These are phyloP conservation scores for Kluyveromyces dobzhanskii DNA, from an alignment of 805 yeast genomes.

Conservation along the genomic window DNA sequence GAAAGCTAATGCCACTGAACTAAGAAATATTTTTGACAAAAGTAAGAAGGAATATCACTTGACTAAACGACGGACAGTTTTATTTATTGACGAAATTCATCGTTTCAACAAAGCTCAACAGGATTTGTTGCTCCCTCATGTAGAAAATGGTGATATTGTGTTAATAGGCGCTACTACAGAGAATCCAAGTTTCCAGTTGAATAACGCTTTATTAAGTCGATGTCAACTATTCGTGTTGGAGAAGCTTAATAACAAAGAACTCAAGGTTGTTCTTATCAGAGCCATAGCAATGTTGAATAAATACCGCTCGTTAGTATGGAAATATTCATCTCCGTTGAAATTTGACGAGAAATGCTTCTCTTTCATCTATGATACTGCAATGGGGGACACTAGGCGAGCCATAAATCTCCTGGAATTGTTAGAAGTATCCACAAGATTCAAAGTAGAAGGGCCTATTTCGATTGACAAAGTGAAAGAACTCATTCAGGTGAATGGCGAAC, in stretches of 20 bases:
- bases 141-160: constrained; percentile 75
- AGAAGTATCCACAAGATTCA: constrained; percentile 60
- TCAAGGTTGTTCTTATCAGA: constrained; percentile 42
- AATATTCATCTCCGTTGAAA: constrained; percentile 33
- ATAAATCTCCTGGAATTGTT: constrained; percentile 71
- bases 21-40: constrained; percentile 49
- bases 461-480: not conserved
- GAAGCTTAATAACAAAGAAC: constrained; percentile 41
- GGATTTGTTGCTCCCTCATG: constrained; percentile 73
- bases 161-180: constrained; percentile 97
- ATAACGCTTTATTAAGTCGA: constrained; percentile 76
- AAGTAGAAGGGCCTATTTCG: constrained; percentile 17
- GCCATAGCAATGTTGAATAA: constrained; percentile 55
- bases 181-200: constrained; percentile 77
- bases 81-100: constrained; percentile 91
- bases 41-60: constrained; percentile 30
- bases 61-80: constrained; percentile 48
- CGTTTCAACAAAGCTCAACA: constrained; percentile 82
- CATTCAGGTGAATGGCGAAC: constrained; percentile 5
- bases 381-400: constrained; percentile 86
- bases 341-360: constrained; percentile 50
- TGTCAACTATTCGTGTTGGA: constrained; percentile 71
- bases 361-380: constrained; percentile 62
- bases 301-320: constrained; percentile 45
- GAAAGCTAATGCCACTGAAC: constrained; percentile 44